These are phyloP conservation scores for Ascocoryne sarcoides DNA, from an alignment of 2,329 filamentous ascomycete genomes.

Conservation along the genomic window DNA sequence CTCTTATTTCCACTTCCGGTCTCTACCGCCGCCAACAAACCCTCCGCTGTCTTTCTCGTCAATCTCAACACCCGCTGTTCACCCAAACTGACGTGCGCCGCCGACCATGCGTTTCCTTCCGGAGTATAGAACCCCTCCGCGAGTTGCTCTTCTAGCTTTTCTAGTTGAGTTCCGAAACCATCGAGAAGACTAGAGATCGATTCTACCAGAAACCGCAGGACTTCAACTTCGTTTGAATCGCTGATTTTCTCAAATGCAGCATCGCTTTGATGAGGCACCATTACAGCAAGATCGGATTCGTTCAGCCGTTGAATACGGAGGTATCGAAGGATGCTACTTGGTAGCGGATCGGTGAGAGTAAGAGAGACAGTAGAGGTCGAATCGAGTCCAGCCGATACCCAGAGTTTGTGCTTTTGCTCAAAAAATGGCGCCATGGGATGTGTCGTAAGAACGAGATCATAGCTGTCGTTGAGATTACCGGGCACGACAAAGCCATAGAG, in stretches of 20 bases:
- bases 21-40: slow-evolving; percentile 7
- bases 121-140: slow-evolving; percentile 6
- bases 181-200: slow-evolving; percentile 10
- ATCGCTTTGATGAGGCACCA: slow-evolving; percentile 6
- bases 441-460: slow-evolving; percentile 9
- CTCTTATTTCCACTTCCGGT: slow-evolving; percentile 6
- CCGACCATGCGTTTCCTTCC: slow-evolving; percentile 7
- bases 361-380: slow-evolving; percentile 8
- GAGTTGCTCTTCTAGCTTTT: slow-evolving; percentile 8
- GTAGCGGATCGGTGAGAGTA: slow-evolving; percentile 7
- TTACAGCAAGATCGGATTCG: slow-evolving; percentile 6
- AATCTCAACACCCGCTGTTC: slow-evolving; percentile 10
- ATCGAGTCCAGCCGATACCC: slow-evolving; percentile 6
- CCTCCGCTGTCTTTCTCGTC: slow-evolving; percentile 7
- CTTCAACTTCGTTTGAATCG: slow-evolving; percentile 8
- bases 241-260: slow-evolving; percentile 7
- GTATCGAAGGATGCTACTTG: slow-evolving; percentile 7
- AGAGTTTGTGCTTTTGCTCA: slow-evolving; percentile 8
- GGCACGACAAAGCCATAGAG: slow-evolving; percentile 9
- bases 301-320: slow-evolving; percentile 9
- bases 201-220: slow-evolving; percentile 8
- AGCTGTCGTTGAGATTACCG: slow-evolving; percentile 7
- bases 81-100: slow-evolving; percentile 8
- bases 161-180: slow-evolving; percentile 7
- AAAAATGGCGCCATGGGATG: slow-evolving; percentile 9